phyloP scores from a whole-genome alignment of 805 yeast genomes.

The Saturnispora kantuleensis region DNA sequence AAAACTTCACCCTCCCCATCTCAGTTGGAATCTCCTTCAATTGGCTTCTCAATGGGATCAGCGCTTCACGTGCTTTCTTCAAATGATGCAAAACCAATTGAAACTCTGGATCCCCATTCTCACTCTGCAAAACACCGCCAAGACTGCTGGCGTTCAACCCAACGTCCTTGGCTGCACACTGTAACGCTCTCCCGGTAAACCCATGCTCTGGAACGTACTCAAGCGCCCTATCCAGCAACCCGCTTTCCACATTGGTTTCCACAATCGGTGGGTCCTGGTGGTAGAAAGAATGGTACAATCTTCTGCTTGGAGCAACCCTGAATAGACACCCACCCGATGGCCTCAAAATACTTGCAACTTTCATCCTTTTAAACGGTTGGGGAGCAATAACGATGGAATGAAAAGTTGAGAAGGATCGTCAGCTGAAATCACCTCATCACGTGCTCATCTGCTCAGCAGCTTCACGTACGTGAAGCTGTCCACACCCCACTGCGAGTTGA shows the following conservation, averaged over 20 bases:
- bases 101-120: slow-evolving; percentile 26
- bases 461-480: slow-evolving; percentile 32
- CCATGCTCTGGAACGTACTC: slow-evolving; percentile 36
- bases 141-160: slow-evolving; percentile 32
- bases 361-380: too few species aligned
- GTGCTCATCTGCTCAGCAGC: slow-evolving; percentile 4
- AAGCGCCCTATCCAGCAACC: slow-evolving; percentile 27
- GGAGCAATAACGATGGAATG: too few species aligned
- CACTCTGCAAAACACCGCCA: slow-evolving; percentile 29
- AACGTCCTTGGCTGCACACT: slow-evolving; percentile 35
- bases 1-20: slow-evolving; percentile 19
- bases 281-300: slow-evolving; percentile 30
- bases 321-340: too few species aligned
- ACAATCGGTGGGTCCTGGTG: slow-evolving; percentile 30
- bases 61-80: slow-evolving; percentile 31
- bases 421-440: too few species aligned
- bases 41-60: slow-evolving; percentile 23
- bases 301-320: slow-evolving; percentile 8
- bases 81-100: slow-evolving; percentile 39
- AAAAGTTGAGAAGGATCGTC: too few species aligned
- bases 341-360: too few species aligned
- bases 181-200: slow-evolving; percentile 31
- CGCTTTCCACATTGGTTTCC: slow-evolving; percentile 29
- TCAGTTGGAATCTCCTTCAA: slow-evolving; percentile 18
- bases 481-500: slow-evolving; percentile 37